Base-by-base conservation (phyloP, 1,139 yeast species). In the Magnusiomyces fungicola region DNA sequence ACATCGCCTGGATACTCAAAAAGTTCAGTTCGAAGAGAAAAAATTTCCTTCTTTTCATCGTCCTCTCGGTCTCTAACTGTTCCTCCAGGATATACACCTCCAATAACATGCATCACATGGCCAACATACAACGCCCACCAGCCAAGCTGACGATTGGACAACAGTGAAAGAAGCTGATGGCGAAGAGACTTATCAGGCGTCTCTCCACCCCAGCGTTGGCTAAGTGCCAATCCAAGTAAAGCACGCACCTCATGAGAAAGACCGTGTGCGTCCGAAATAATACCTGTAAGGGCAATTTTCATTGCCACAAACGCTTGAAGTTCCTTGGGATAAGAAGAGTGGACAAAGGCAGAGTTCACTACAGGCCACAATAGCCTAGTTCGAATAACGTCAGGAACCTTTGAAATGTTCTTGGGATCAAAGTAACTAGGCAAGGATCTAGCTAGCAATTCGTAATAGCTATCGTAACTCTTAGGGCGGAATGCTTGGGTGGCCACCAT, bases 121-220 rank as follows among this genome's bases (percentile, higher is more conserved):
- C 88, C 88, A 54, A 79, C 70, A 56, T 78, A 80, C 56, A 76
- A 72, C 1, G 85, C 80, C 87, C 87, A 81, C 77, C 83, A 81
- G 6, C 63, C 68, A 36, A 64, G 58, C 19, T 54, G 50, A 23
- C 56, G 59, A 2, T 63, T 63, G 10, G 51, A 53, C 2, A 67
- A 60, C 2, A 64, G 52, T 3, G 70, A 65, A 22, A 74, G 65
- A 48, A 79, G 61, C 18, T 65, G 61, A 23, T 69, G 68, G 55
- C 74, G 73, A 54, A 71, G 70, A 5, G 53, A 39, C 32, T 52
- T 53, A 43, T 74, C 76, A 10, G 85, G 82, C n/a, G 81, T 67
- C 56, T 80, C 85, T 1, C 83, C 85, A 32, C 88, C 88, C 88
- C 88, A 82, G 56, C 89, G 69, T 57, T 81, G 83, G 64, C 86